Base-by-base conservation (phyloP, 208 protist species). In the Leishmania mexicana region DNA sequence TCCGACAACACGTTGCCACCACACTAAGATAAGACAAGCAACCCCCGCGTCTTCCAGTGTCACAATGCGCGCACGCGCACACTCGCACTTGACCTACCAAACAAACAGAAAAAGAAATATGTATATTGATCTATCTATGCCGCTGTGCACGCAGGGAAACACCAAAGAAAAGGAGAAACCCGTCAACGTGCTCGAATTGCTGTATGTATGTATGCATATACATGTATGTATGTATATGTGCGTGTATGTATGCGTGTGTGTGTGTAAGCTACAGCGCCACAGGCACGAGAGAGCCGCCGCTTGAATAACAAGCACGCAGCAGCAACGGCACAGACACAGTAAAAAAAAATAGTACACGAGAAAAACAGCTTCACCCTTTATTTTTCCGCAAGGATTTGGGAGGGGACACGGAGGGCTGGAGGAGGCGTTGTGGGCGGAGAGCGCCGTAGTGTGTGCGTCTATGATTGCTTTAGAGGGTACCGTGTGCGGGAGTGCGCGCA, bases 401-500 rank as follows among this genome's bases (percentile, higher is more conserved):
- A 40, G 31, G 15, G 31, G 31, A 68, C 58, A 68, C 58, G 58
- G 58, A 35, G 58, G 28, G 11, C 58, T 31, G 62, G 31, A 40
- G 62, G 31, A 5, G 62, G n/a, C 0, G 4, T 15, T 64, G 62
- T 40, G 31, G 62, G 62, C 13, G 3, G 15, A 19, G 62, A 40
- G 11, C 28, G 10, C 62, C 15, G 62, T 68, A 21, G 62, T 31
- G 68, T 73, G 68, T 51, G 68, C 42, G 17, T 73, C 40, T 73
- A 73, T 73, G 42, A 2, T 28, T 49, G 73, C 11, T 45, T 74
- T 10, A 53, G 28, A 49, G 49, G 11, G 17, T 35, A 28, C 6
- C 6, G 58, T 57, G 54, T 62, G 72, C 76, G 42, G 58, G 42
- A 71, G 79, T 86, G 79, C 76, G 53, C 28, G 42, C 24, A 17